Conservation (phyloP, 495 filamentous ascomycete species). For the Talaromyces adpressus region DNA sequence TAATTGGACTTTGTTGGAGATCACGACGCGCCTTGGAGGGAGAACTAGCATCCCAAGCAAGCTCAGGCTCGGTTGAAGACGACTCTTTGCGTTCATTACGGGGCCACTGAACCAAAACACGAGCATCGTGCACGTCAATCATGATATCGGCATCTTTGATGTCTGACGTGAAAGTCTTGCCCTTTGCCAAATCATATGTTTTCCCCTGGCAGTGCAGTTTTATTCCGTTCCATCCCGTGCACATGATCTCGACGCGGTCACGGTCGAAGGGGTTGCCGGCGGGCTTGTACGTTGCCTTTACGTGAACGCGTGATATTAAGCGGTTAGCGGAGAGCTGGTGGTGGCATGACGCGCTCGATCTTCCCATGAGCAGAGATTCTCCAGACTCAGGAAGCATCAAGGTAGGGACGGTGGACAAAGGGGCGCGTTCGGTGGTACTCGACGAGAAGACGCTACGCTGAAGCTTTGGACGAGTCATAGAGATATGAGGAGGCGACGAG, state of each 20-base stretch:
- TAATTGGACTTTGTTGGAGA: slow-evolving; percentile 58
- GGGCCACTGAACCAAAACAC: slow-evolving; percentile 86
- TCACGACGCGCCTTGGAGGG: slow-evolving; percentile 24
- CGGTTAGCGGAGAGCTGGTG: slow-evolving; percentile 88
- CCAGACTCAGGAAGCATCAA: slow-evolving; percentile 78
- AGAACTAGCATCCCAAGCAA: slow-evolving; percentile 58
- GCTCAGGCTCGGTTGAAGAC: slow-evolving; percentile 57
- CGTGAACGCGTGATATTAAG: slow-evolving; percentile 85
- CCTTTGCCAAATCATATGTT: slow-evolving; percentile 79
- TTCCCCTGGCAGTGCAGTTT: slow-evolving; percentile 89
- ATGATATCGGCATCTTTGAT: slow-evolving; percentile 88
- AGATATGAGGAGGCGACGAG: slow-evolving; percentile 68
- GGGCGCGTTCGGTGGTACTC: slow-evolving; percentile 67
- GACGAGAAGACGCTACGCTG: slow-evolving; percentile 58
- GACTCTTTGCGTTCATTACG: slow-evolving; percentile 51
- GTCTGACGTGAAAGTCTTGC: slow-evolving; percentile 84
- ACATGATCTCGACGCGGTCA: slow-evolving; percentile 75
- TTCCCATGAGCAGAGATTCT: slow-evolving; percentile 75
- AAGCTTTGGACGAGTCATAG: slow-evolving; percentile 23
- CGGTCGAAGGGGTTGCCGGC: slow-evolving; percentile 54
- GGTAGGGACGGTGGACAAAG: slow-evolving; percentile 71
- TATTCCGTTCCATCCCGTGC: slow-evolving; percentile 91
- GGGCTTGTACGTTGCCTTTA: slow-evolving; percentile 77
- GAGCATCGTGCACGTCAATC: slow-evolving; percentile 88
- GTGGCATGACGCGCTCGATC: slow-evolving; percentile 87